phyloP scores from a whole-genome alignment of 2,329 filamentous ascomycete genomes.

The Fusarium nematophilum region DNA sequence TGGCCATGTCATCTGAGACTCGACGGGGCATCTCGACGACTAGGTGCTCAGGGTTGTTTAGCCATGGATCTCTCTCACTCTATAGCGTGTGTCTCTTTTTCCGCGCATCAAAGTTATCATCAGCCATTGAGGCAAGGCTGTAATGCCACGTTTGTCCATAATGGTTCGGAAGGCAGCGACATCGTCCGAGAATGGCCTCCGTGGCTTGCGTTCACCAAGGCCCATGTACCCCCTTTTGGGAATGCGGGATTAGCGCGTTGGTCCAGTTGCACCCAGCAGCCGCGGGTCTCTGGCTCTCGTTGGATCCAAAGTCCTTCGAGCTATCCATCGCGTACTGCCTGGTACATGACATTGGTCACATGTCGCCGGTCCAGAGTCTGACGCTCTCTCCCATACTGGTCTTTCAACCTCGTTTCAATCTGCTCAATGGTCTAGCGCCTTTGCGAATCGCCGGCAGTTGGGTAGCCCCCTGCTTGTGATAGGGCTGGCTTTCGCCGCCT shows the following conservation, averaged over 20 bases:
- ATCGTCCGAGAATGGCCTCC: constrained; percentile 37
- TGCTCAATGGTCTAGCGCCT: constrained; percentile 19
- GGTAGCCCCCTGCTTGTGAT: constrained; percentile 13
- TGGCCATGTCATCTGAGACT: constrained; percentile 46
- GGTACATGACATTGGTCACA: constrained; percentile 6
- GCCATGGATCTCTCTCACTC: constrained; percentile 15
- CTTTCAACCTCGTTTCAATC: constrained; percentile 8
- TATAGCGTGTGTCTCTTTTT: constrained; percentile 14
- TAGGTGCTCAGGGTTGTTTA: constrained; percentile 28
- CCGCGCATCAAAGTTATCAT: constrained; percentile 8
- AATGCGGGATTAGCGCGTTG: constrained; percentile 48
- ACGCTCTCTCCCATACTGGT: constrained; percentile 14
- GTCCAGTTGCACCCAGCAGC: constrained; percentile 27
- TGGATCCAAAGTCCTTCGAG: constrained; percentile 27
- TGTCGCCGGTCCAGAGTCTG: constrained; percentile 11
- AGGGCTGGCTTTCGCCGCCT: constrained; percentile 29
- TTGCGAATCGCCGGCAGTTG: constrained; percentile 20
- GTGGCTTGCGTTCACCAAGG: constrained; percentile 42
- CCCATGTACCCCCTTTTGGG: constrained; percentile 23
- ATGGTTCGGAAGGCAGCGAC: constrained; percentile 15
- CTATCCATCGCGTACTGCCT: constrained; percentile 21
- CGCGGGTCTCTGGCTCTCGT: constrained; percentile 35
- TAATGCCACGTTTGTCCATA: constrained; percentile 38
- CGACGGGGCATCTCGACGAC: constrained; percentile 47
- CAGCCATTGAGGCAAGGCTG: constrained; percentile 34